A percentile compares a stretch with the other conserved stretches of the same genome.
phyloP scores from a whole-genome alignment of 768 basidiomycete species.

The Leccinum barrowsii region DNA sequence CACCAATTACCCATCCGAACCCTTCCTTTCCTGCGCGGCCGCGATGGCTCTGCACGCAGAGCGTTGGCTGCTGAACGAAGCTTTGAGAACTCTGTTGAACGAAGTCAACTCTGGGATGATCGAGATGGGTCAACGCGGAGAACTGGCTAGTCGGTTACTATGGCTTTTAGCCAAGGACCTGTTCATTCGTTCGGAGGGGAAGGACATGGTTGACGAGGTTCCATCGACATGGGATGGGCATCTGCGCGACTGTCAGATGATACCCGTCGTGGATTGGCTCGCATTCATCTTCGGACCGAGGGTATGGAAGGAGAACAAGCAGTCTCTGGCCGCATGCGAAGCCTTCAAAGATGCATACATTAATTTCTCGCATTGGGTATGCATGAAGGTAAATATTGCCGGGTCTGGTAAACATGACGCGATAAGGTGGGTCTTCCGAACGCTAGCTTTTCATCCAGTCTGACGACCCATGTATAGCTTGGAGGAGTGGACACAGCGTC shows the following conservation, averaged over 20 bases:
- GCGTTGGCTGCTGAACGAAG: neutral
- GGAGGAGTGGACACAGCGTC: neutral
- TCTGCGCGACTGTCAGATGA: neutral
- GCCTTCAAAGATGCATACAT: neutral
- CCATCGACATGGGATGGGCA: slow-evolving; percentile 5
- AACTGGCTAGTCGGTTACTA: slow-evolving; percentile 1
- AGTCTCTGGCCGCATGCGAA: neutral
- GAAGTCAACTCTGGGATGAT: slow-evolving; percentile 8
- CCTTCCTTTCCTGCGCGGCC: slow-evolving; percentile 11
- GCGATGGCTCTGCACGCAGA: neutral
- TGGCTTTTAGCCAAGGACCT: slow-evolving; percentile 7
- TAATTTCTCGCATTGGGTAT: neutral
- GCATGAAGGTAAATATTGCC: neutral
- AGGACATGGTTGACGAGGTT: neutral
- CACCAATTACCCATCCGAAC: slow-evolving; percentile 15
- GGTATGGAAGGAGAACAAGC: neutral
- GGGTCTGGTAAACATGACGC: neutral
- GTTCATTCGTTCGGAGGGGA: neutral
- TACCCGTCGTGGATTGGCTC: neutral
- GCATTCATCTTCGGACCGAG: neutral
- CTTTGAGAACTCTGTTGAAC: neutral
- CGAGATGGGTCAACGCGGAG: slow-evolving; percentile 1
- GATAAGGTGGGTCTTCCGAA: neutral
- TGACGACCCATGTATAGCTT: neutral
- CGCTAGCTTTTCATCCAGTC: neutral